Conservation (phyloP, 2,329 filamentous ascomycete genomes). For the Diaporthe ilicicola region DNA sequence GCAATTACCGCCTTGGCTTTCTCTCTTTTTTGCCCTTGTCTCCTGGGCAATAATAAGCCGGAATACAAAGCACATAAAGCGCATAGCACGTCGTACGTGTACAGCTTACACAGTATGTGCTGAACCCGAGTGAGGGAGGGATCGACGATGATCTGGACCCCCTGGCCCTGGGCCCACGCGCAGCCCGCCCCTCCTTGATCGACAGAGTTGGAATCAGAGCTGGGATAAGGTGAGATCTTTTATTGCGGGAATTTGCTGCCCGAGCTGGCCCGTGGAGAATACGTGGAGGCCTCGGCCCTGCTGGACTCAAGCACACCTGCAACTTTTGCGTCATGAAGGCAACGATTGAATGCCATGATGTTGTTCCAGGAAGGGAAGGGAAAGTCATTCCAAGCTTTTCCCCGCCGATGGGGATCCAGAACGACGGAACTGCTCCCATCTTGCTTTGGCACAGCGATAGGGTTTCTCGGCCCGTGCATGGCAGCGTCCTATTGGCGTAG, state of each 20-base stretch:
- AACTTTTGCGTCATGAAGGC: conserved; percentile 22
- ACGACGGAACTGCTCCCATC: background rate
- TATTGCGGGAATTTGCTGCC: background rate
- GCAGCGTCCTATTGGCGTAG: conserved; percentile 1
- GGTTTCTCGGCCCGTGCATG: conserved; percentile 14
- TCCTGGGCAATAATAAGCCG: background rate
- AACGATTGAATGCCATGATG: background rate
- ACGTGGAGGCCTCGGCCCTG: conserved; percentile 8
- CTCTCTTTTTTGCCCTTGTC: background rate
- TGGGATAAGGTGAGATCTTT: conserved; percentile 9
- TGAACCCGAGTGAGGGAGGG: conserved; percentile 1
- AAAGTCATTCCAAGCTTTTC: background rate
- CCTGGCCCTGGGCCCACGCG: conserved; percentile 16
- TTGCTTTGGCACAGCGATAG: background rate
- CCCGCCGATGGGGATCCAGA: conserved; percentile 8
- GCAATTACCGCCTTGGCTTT: conserved; percentile 15
- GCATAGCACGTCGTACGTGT: background rate
- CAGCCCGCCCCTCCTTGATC: conserved; percentile 2
- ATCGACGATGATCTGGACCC: conserved; percentile 4
- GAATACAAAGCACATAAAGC: no score
- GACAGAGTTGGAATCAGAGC: conserved; percentile 19
- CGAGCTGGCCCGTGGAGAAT: background rate
- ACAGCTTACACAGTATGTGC: background rate
- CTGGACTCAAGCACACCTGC: conserved; percentile 4
- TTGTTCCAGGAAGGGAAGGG: background rate